phyloP scores from a whole-genome alignment of 768 basidiomycete species.

The Trametes cinnabarina region DNA sequence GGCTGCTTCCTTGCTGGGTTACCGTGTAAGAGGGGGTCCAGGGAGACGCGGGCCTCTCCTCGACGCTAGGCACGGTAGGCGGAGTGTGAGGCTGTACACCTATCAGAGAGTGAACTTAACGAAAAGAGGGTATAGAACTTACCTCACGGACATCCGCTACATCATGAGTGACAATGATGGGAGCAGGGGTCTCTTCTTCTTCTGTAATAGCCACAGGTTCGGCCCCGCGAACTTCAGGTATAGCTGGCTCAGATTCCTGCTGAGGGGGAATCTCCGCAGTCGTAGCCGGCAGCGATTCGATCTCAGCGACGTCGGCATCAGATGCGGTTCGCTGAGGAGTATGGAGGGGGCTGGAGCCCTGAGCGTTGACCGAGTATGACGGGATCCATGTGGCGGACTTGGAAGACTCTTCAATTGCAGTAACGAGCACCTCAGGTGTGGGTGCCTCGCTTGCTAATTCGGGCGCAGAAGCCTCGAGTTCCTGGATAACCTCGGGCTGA shows the following conservation, averaged over 20 bases:
- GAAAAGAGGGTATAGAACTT: background rate
- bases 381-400: conserved; percentile 24
- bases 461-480: background rate
- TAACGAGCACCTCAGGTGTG: background rate
- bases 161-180: conserved; percentile 10
- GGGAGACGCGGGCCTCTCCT: conserved; percentile 26
- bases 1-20: conserved; percentile 26
- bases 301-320: conserved; percentile 17
- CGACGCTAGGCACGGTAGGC: background rate
- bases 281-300: conserved; percentile 10
- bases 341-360: conserved; percentile 23
- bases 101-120: background rate
- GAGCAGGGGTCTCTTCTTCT: background rate
- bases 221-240: background rate
- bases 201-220: conserved; percentile 4
- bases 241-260: background rate
- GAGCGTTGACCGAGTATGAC: conserved; percentile 29
- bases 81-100: conserved; percentile 6
- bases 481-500: background rate
- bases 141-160: background rate
- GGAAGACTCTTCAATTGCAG: conserved; percentile 5
- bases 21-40: conserved; percentile 38
- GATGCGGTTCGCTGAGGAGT: conserved; percentile 13
- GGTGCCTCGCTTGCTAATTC: background rate
- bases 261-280: background rate